These are phyloP conservation scores for Cavenderia fasciculata DNA, from an alignment of 78 protist species.

Conservation along the genomic window DNA sequence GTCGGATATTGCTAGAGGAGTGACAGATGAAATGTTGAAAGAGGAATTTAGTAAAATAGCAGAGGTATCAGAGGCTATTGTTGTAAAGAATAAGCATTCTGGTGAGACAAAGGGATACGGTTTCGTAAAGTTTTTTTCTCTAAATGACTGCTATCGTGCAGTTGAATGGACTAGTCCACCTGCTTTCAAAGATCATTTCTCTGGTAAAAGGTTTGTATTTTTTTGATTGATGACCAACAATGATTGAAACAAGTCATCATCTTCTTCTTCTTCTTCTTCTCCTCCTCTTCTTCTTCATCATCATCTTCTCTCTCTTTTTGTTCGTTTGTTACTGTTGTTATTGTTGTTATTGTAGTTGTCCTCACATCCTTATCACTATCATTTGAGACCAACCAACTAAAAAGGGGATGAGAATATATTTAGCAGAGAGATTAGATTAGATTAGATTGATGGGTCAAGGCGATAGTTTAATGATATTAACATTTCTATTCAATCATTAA, in stretches of 20 bases:
- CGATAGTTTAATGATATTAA: too few relatives aligned
- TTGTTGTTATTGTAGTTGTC: too few relatives aligned
- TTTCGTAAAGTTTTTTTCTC: slow-evolving; percentile 52
- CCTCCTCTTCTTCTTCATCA: not conserved
- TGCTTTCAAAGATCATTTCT: slow-evolving; percentile 25
- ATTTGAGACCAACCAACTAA: too few relatives aligned
- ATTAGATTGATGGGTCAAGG: too few relatives aligned
- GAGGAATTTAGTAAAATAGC: slow-evolving; percentile 61
- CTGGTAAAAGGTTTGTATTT: slow-evolving; percentile 43
- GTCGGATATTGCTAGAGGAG: slow-evolving; percentile 74
- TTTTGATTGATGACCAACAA: too few relatives aligned
- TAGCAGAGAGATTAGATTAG: too few relatives aligned
- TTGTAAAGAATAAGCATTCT: slow-evolving; percentile 74
- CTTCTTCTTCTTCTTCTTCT: not conserved
- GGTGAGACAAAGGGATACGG: slow-evolving; percentile 79
- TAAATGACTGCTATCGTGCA: slow-evolving; percentile 15
- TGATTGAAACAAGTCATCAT: too few relatives aligned
- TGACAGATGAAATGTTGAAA: slow-evolving; percentile 54
- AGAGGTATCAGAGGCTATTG: slow-evolving; percentile 60
- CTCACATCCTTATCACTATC: too few relatives aligned
- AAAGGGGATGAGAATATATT: too few relatives aligned
- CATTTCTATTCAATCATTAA: not conserved
- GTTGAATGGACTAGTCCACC: slow-evolving; percentile 45
- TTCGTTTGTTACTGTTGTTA: too few relatives aligned
- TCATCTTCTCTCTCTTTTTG: not conserved